Base-by-base conservation (phyloP, 768 basidiomycete genomes). In the Calocera cornea region DNA sequence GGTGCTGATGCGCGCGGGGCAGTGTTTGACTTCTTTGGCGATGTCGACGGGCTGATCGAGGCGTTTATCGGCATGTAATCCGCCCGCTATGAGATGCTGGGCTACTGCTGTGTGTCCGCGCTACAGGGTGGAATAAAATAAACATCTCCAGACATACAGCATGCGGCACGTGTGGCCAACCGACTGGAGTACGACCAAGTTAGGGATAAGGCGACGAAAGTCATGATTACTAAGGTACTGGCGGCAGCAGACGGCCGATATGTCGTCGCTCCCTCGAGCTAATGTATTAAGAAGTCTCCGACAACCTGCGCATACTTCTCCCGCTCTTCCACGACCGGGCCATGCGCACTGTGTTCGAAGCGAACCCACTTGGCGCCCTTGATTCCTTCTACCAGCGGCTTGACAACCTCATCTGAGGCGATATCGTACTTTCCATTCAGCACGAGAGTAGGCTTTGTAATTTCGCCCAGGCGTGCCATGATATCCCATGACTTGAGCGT, bases 401-500 rank as follows among this genome's bases (percentile, higher is more conserved):
- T 49, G 22, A 79, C 73, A 2, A 74, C 75, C 8, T 72, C 71
- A 72, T 83, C 81, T 63, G 78, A 76, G 16, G 77, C 75, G 14
- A 77, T 75, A 70, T 83, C 82, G 47, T 77, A 72, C 1, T 70
- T 69, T 11, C 81, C 81, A 67, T 81, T 82, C 47, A 81, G 74
- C 5, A 79, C 44, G 8, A 78, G 72, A 1, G 75, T 77, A 0
- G 79, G 76, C 7, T 74, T 74, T 5, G 65, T 40, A 29, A 83
- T 80, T 2, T 74, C 77, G 69, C 78, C 74, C 5, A 84, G 72
- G 11, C 79, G 75, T 41, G 80, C 78, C 16, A 82, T 71, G 64
- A 83, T 78, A 16, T 77, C 73, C 83, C 83, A 86, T 1, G 76
- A 69, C 70, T 79, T 79, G 41, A 84, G 68, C 0, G 79, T 73